Percentiles rank a stretch among this genome's conserved stretches.
Conservation (phyloP, 78 protist species). For the Dictyostelium brefeldianum region DNA sequence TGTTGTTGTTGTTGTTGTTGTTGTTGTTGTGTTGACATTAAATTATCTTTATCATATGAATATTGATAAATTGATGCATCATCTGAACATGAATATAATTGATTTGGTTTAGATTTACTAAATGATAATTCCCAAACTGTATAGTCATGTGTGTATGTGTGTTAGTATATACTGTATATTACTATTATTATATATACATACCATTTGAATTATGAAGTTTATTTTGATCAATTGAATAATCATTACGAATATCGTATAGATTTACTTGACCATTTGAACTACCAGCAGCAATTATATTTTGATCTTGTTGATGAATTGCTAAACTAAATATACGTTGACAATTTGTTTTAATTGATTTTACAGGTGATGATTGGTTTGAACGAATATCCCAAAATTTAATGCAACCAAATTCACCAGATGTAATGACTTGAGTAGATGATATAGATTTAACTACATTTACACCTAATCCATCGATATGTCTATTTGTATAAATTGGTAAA, state of each 20-base stretch:
- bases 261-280: constrained; percentile 55
- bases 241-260: constrained; percentile 61
- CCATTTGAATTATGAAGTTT: constrained; percentile 49
- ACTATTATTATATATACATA: background rate
- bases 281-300: constrained; percentile 67
- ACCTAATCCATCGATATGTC: constrained; percentile 60
- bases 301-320: constrained; percentile 53
- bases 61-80: constrained; percentile 54
- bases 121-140: constrained; percentile 78
- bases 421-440: constrained; percentile 34
- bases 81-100: constrained; percentile 72
- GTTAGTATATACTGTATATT: no score
- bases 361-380: background rate
- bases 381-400: constrained; percentile 70
- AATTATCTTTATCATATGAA: constrained; percentile 38
- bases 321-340: constrained; percentile 18
- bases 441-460: constrained; percentile 33
- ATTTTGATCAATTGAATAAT: constrained; percentile 74
- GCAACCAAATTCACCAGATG: constrained; percentile 36
- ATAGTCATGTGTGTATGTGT: no score
- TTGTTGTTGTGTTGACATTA: background rate
- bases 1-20: no score
- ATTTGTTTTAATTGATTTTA: constrained; percentile 28
- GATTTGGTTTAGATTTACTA: constrained; percentile 56
- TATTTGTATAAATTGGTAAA: constrained; percentile 50